Conservation (phyloP, 192 early-diverging fungal species). For the Coemansia sp. region DNA sequence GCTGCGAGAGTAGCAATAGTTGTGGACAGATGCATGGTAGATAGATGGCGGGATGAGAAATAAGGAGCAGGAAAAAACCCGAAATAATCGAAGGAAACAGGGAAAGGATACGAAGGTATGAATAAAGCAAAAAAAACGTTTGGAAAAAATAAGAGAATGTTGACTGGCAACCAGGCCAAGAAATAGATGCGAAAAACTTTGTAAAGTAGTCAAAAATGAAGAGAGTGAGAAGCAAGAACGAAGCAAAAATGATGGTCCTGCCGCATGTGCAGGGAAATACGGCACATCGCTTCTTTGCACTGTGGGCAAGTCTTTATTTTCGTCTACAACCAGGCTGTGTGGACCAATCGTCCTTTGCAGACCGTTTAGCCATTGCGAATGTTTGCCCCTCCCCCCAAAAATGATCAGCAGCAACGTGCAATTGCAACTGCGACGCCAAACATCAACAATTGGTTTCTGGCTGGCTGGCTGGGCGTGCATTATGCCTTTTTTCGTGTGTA, state of each 20-base stretch:
- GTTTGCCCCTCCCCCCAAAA: slow-evolving; percentile 8
- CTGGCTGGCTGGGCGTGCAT: slow-evolving; percentile 9
- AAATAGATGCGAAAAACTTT: slow-evolving; percentile 4
- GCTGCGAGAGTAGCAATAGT: slow-evolving; percentile 32
- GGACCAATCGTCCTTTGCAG: slow-evolving; percentile 7
- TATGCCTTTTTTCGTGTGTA: neutral
- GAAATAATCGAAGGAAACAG: neutral
- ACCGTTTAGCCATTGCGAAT: neutral
- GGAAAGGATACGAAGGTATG: slow-evolving; percentile 5
- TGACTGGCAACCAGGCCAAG: slow-evolving; percentile 3
- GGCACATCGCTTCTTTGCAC: neutral
- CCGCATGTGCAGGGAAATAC: neutral
- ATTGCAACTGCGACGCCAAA: neutral
- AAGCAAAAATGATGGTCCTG: slow-evolving; percentile 9
- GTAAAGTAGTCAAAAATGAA: slow-evolving; percentile 1
- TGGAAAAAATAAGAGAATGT: slow-evolving; percentile 2
- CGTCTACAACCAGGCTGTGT: neutral
- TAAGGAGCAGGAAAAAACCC: neutral
- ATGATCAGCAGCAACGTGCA: slow-evolving; percentile 11
- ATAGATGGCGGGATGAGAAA: neutral
- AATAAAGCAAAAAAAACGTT: slow-evolving; percentile 6
- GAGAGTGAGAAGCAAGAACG: neutral
- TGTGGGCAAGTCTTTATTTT: neutral
- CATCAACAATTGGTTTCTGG: neutral
- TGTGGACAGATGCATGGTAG: slow-evolving; percentile 31